Conservation (phyloP, 164 flowering plant genomes). For the Magnolia officinalis region DNA sequence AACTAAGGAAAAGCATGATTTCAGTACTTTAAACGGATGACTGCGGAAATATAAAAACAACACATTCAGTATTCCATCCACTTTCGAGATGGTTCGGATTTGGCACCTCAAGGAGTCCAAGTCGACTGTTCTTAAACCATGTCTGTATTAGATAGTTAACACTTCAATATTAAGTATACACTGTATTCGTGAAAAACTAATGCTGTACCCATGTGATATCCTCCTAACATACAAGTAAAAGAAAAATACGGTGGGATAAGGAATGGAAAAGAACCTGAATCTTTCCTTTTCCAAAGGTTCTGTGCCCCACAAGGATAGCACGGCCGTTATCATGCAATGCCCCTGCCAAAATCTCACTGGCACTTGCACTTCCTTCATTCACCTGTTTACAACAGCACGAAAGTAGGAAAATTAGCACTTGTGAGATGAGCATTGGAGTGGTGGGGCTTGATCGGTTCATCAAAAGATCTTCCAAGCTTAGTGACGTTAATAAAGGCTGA, state of each 20-base stretch:
- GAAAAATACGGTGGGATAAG: not conserved
- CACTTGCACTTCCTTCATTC: conserved; percentile 97
- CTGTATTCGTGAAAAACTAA: not conserved
- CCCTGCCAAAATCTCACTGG: conserved; percentile 97
- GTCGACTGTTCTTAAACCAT: not conserved
- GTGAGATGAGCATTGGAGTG: not conserved
- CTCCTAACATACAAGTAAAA: not conserved
- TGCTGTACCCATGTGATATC: not conserved
- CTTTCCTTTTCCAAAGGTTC: conserved; percentile 94
- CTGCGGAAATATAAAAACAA: too few species aligned
- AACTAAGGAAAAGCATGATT: too few species aligned
- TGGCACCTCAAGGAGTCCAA: too few species aligned
- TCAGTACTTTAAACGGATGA: too few species aligned
- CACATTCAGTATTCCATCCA: too few species aligned
- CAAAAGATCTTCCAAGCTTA: conserved; percentile 1
- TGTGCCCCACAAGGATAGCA: conserved; percentile 84
- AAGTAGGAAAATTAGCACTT: not conserved
- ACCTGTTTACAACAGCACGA: conserved; percentile 45
- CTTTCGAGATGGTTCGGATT: too few species aligned
- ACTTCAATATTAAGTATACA: not conserved
- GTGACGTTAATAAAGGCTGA: not conserved
- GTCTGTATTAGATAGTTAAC: not conserved
- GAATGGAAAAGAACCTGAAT: conserved; percentile 61
- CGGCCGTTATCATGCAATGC: conserved; percentile 95
- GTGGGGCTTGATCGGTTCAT: not conserved